Evolutionary conservation across 257 asterid species (phyloP).

Genomic region (Ajuga chamaepitys): DNA sequence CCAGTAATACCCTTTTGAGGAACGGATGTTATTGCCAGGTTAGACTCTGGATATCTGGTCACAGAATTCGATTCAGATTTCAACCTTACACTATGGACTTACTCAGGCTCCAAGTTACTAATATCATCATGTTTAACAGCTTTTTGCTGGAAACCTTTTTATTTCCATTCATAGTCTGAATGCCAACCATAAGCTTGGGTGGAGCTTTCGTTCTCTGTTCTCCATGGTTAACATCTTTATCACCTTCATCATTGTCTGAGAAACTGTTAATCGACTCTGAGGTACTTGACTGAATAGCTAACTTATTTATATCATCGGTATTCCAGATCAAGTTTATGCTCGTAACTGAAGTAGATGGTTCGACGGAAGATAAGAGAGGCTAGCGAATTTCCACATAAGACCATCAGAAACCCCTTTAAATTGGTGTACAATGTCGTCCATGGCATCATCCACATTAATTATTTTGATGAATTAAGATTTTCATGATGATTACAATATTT

Average conservation of each 20-base stretch:
- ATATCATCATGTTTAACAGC: constrained; percentile 43
- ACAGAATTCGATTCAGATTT: constrained; percentile 33
- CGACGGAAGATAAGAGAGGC: constrained; percentile 48
- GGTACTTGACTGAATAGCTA: constrained; percentile 39
- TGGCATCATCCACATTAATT: constrained; percentile 98
- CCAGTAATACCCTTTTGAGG: constrained; percentile 54
- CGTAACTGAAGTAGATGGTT: constrained; percentile 36
- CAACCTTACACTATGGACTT: constrained; percentile 27
- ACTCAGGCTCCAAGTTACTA: constrained; percentile 33
- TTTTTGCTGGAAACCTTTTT: constrained; percentile 46
- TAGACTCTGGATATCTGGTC: constrained; percentile 41
- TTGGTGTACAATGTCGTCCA: constrained; percentile 98
- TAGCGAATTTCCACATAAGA: constrained; percentile 57
- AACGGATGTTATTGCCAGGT: constrained; percentile 45
- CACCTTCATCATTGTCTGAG: constrained; percentile 75
- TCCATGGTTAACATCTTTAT: constrained; percentile 51
- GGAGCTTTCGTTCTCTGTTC: constrained; percentile 39
- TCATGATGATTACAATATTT: neutral
- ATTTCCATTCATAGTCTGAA: constrained; percentile 59
- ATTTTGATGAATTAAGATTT: constrained; percentile 17
- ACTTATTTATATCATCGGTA: constrained; percentile 55
- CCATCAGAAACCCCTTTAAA: constrained; percentile 98
- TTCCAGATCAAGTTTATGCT: constrained; percentile 59
- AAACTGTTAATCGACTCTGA: constrained; percentile 69
- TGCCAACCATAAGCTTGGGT: constrained; percentile 47